Evolutionary conservation across 2,329 filamentous ascomycete genomes (phyloP).

Genomic region (Cercospora sesami): DNA sequence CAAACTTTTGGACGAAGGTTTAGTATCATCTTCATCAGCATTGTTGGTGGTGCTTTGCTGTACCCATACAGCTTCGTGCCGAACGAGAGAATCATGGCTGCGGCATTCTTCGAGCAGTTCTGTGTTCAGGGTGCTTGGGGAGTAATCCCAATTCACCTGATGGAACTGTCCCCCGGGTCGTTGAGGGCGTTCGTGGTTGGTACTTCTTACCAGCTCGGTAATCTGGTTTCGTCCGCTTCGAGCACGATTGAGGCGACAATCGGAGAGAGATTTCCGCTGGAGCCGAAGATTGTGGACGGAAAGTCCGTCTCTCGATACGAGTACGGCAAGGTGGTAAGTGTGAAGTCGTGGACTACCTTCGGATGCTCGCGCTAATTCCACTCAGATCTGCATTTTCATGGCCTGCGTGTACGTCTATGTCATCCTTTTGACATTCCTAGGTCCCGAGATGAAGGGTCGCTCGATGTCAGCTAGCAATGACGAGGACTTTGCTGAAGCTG

Average conservation of each 20-base stretch:
- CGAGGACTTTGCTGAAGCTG: conserved; percentile 36
- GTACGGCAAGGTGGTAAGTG: conserved; percentile 64
- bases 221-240: conserved; percentile 58
- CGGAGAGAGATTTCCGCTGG: conserved; percentile 45
- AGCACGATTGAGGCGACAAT: conserved; percentile 48
- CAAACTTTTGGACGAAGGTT: conserved; percentile 51
- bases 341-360: too few species aligned
- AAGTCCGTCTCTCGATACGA: conserved; percentile 43
- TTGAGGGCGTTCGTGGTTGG: conserved; percentile 75
- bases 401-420: conserved; percentile 71
- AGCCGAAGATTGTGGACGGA: conserved; percentile 43
- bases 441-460: conserved; percentile 52
- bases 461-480: conserved; percentile 37
- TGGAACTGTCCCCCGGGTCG: conserved; percentile 71
- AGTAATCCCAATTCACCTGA: conserved; percentile 64
- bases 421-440: conserved; percentile 63
- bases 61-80: conserved; percentile 78
- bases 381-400: conserved; percentile 62
- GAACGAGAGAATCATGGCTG: conserved; percentile 66
- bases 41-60: conserved; percentile 71
- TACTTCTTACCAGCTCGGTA: conserved; percentile 74
- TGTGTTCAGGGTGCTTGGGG: conserved; percentile 39
- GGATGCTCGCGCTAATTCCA: conserved; percentile 1
- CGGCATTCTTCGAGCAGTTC: conserved; percentile 73
- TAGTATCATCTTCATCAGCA: conserved; percentile 50